Percentiles rank a stretch among this genome's conserved stretches.
These are phyloP conservation scores for Triticum timopheevii DNA, from an alignment of 176 grass and related monocot species.

Conservation along the genomic window DNA sequence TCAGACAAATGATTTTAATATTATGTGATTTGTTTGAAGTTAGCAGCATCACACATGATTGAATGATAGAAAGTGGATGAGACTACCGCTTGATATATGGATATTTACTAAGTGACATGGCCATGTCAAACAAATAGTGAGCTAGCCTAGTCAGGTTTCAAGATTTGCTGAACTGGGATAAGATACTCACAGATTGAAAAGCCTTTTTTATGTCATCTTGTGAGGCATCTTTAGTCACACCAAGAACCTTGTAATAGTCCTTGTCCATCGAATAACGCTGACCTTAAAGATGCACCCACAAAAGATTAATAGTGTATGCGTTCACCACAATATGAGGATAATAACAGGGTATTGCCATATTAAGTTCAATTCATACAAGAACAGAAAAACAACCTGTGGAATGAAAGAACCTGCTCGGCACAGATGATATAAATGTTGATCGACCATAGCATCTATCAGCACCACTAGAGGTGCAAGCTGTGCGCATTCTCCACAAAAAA, in stretches of 20 bases:
- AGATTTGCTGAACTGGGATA: conserved; percentile 20
- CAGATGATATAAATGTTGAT: conserved; percentile 37
- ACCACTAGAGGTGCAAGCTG: conserved; percentile 51
- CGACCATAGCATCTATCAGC: conserved; percentile 33
- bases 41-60: background rate
- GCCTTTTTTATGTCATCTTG: conserved; percentile 91
- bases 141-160: background rate
- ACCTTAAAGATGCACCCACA: conserved; percentile 45
- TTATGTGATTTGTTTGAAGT: background rate
- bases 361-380: background rate
- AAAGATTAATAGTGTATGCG: conserved; percentile 16
- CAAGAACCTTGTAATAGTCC: conserved; percentile 86
- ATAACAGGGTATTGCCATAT: background rate
- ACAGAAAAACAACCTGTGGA: conserved; percentile 72
- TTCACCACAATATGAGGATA: conserved; percentile 7
- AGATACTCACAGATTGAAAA: conserved; percentile 83
- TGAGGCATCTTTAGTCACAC: conserved; percentile 70
- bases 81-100: background rate
- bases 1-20: background rate
- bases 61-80: conserved; percentile 17
- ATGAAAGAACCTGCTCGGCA: conserved; percentile 58
- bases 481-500: conserved; percentile 17
- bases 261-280: conserved; percentile 45
- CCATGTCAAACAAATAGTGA: conserved; percentile 18
- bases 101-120: conserved; percentile 4